Evolutionary conservation across 2,329 filamentous ascomycete genomes (phyloP).

Genomic region (Escovopsis sp.): DNA sequence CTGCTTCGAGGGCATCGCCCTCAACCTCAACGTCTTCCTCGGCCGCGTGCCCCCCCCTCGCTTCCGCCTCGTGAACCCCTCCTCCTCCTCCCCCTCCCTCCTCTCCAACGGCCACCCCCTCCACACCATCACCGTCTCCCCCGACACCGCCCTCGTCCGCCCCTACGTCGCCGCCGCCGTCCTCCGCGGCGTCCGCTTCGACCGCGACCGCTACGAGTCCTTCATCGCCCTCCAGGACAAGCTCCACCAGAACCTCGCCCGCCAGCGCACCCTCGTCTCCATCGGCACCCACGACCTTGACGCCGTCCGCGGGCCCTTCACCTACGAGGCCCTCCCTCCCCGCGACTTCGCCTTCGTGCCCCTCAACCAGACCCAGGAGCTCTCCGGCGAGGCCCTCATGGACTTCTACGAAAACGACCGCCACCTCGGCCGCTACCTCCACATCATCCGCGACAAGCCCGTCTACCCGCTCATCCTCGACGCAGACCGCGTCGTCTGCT

Average conservation of each 20-base stretch:
- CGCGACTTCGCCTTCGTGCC: slow-evolving; percentile 83
- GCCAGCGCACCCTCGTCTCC: slow-evolving; percentile 84
- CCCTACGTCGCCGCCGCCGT: slow-evolving; percentile 84
- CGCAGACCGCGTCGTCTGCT: slow-evolving; percentile 72
- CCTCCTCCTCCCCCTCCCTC: no score
- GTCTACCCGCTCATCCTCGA: slow-evolving; percentile 96
- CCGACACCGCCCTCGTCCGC: slow-evolving; percentile 61
- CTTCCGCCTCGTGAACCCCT: slow-evolving; percentile 60
- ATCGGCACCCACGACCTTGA: slow-evolving; percentile 96
- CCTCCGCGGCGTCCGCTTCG: slow-evolving; percentile 81
- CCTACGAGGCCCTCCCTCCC: slow-evolving; percentile 85
- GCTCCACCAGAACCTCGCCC: slow-evolving; percentile 87
- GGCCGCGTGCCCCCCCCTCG: slow-evolving; percentile 62
- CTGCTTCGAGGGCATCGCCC: slow-evolving; percentile 89
- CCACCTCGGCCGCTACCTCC: slow-evolving; percentile 76
- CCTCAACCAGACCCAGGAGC: slow-evolving; percentile 78
- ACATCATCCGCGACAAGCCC: slow-evolving; percentile 86
- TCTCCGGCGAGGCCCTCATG: slow-evolving; percentile 85
- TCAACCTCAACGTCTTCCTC: slow-evolving; percentile 92
- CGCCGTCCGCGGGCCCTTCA: slow-evolving; percentile 86
- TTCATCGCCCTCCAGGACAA: slow-evolving; percentile 98
- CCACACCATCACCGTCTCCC: slow-evolving; percentile 65
- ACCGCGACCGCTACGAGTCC: slow-evolving; percentile 79
- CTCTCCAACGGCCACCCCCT: slow-evolving; percentile 56
- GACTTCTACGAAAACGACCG: slow-evolving; percentile 89